Evolutionary conservation across 371 early-diverging fungal genomes (phyloP).

Genomic region (Phascolomyces articulosus): DNA sequence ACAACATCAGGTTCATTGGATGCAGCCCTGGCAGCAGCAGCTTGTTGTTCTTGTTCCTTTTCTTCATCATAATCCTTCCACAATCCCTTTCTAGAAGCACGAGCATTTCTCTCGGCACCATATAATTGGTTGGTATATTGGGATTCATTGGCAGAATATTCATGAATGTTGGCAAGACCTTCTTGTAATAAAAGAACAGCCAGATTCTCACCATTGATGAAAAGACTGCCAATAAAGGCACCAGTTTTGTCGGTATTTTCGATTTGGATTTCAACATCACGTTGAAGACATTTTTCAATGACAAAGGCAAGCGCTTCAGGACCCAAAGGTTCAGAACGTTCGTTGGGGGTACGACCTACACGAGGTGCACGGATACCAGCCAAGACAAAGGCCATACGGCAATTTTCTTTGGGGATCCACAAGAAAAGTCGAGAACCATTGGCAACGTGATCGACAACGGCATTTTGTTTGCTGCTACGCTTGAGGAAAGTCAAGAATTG

Average conservation of each 20-base stretch:
- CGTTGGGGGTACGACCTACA: slow-evolving; percentile 64
- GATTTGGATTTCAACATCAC: slow-evolving; percentile 87
- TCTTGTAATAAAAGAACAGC: slow-evolving; percentile 70
- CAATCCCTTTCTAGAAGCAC: slow-evolving; percentile 63
- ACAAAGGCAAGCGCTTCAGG: slow-evolving; percentile 81
- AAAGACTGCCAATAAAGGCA: slow-evolving; percentile 86
- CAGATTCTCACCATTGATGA: slow-evolving; percentile 70
- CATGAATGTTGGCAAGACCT: slow-evolving; percentile 85
- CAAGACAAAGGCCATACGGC: slow-evolving; percentile 83
- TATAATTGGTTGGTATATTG: slow-evolving; percentile 70
- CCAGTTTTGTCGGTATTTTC: slow-evolving; percentile 90
- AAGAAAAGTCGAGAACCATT: slow-evolving; percentile 86
- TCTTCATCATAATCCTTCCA: slow-evolving; percentile 47
- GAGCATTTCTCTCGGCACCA: slow-evolving; percentile 81
- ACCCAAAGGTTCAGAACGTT: slow-evolving; percentile 88
- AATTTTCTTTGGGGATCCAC: slow-evolving; percentile 84
- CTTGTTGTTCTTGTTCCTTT: slow-evolving; percentile 25
- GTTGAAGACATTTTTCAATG: slow-evolving; percentile 74
- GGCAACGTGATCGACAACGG: slow-evolving; percentile 86
- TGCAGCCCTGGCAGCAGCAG: slow-evolving; percentile 13
- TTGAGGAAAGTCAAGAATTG: slow-evolving; percentile 84
- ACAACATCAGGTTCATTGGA: slow-evolving; percentile 27
- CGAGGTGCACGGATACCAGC: slow-evolving; percentile 78
- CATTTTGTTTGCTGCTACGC: slow-evolving; percentile 73
- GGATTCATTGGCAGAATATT: slow-evolving; percentile 84